These are phyloP conservation scores for Prunus yedoensis DNA, from an alignment of 331 rosid genomes.

Conservation along the genomic window DNA sequence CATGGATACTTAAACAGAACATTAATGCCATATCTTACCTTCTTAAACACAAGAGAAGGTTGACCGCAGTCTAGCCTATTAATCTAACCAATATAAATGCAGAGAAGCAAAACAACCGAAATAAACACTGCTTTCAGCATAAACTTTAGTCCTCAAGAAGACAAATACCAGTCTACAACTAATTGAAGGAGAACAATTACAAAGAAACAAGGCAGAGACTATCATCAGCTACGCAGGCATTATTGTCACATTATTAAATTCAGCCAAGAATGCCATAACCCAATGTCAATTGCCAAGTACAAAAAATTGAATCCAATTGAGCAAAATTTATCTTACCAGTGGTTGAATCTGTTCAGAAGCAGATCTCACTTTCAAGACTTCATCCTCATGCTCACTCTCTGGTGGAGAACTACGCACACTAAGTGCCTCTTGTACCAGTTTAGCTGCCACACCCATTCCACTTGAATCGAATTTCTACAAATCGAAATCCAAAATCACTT, in stretches of 20 bases:
- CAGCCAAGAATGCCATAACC: no score
- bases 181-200: not conserved
- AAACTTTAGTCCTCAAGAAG: not conserved
- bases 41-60: not conserved
- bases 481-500: slow-evolving; percentile 20
- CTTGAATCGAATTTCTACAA: slow-evolving; percentile 52
- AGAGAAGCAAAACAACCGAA: no score
- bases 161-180: not conserved
- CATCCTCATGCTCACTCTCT: slow-evolving; percentile 35
- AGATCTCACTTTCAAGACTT: slow-evolving; percentile 40
- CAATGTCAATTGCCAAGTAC: no score
- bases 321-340: slow-evolving; percentile 43
- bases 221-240: not conserved
- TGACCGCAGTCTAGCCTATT: not conserved
- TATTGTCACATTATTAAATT: not conserved
- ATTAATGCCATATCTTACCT: not conserved
- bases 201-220: not conserved
- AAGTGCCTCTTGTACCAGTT: slow-evolving; percentile 41
- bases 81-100: not conserved
- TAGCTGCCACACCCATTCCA: slow-evolving; percentile 41
- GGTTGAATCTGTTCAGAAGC: slow-evolving; percentile 41
- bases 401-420: slow-evolving; percentile 38
- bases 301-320: not conserved
- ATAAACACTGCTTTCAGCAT: not conserved
- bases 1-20: not conserved